These are phyloP conservation scores for Nemania sp. DNA, from an alignment of 2,329 filamentous ascomycete genomes.

Conservation along the genomic window DNA sequence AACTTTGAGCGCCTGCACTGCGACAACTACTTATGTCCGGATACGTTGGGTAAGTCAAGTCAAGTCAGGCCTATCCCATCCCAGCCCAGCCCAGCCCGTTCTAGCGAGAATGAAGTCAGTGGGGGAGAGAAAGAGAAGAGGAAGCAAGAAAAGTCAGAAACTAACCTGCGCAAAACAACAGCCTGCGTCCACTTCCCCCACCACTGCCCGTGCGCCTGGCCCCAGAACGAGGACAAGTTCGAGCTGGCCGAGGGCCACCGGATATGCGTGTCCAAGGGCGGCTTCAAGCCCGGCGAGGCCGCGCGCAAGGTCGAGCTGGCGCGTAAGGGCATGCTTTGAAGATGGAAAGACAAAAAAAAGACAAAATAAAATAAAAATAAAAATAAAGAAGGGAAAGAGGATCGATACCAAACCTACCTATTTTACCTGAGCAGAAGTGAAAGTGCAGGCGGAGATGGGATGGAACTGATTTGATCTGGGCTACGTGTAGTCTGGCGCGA, in stretches of 20 bases:
- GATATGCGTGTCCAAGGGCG: constrained; percentile 75
- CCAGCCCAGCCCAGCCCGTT: no score
- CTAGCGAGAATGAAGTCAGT: background rate
- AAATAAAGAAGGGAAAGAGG: background rate
- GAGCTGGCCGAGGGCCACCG: constrained; percentile 73
- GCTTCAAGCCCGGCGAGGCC: constrained; percentile 73
- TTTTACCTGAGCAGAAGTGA: no score
- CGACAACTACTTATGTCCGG: constrained; percentile 91
- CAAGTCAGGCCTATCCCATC: background rate
- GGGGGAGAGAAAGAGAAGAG: background rate
- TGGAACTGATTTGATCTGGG: no score
- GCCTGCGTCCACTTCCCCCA: constrained; percentile 96
- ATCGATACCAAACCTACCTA: no score
- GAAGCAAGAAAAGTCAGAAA: background rate
- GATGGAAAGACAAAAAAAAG: background rate
- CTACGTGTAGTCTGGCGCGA: no score
- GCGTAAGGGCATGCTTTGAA: constrained; percentile 72
- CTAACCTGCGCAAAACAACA: constrained; percentile 18
- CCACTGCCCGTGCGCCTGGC: constrained; percentile 92
- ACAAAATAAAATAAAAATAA: background rate
- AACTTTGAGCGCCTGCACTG: constrained; percentile 69
- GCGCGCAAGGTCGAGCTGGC: constrained; percentile 78
- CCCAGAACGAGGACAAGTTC: constrained; percentile 75
- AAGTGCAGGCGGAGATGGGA: no score
- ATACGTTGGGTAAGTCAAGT: constrained; percentile 65